Evolutionary conservation across 495 filamentous ascomycete genomes (phyloP).

Genomic region (Daldinia grandis): DNA sequence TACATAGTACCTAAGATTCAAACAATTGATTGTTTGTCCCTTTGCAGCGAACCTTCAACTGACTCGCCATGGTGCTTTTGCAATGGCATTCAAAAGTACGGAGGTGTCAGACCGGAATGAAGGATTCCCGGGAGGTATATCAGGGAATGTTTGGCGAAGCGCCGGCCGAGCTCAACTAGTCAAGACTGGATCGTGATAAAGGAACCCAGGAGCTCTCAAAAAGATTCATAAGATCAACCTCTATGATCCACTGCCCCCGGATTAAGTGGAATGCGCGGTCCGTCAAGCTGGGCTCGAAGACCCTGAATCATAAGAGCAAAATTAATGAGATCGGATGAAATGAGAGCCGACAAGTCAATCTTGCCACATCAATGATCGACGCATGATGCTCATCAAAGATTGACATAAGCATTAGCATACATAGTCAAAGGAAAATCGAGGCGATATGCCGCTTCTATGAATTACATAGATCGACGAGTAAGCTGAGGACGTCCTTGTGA

Average conservation of each 20-base stretch:
- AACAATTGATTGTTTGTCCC: background rate
- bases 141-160: background rate
- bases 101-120: background rate
- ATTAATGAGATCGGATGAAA: slow-evolving; percentile 35
- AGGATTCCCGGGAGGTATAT: background rate
- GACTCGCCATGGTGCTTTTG: background rate
- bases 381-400: slow-evolving; percentile 26
- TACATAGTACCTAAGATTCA: background rate
- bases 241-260: slow-evolving; percentile 17
- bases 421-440: slow-evolving; percentile 23
- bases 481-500: slow-evolving; percentile 8
- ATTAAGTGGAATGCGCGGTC: background rate
- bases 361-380: slow-evolving; percentile 14
- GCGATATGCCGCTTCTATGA: slow-evolving; percentile 16
- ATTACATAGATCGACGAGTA: slow-evolving; percentile 9
- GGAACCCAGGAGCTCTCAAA: background rate
- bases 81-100: background rate
- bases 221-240: slow-evolving; percentile 18
- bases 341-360: slow-evolving; percentile 7
- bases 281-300: slow-evolving; percentile 6
- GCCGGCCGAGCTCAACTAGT: background rate
- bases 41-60: background rate
- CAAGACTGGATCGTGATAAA: background rate
- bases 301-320: slow-evolving; percentile 12
- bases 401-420: background rate